These are phyloP conservation scores for Exophiala viscosa DNA, from an alignment of 2,329 filamentous ascomycete genomes.

Conservation along the genomic window DNA sequence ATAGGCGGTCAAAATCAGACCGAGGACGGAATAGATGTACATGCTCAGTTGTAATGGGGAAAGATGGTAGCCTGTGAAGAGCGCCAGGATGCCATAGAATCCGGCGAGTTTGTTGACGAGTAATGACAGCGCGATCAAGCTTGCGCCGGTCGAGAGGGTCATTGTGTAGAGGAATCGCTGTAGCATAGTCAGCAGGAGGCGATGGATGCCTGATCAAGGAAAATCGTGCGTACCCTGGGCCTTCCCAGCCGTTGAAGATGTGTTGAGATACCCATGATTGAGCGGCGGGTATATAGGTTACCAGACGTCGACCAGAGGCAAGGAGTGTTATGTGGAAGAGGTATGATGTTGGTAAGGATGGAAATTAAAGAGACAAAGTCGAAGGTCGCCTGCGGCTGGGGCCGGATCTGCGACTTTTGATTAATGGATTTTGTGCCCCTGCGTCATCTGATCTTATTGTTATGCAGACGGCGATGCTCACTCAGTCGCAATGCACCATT, in stretches of 20 bases:
- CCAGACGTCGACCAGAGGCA: no score
- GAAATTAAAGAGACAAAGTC: no score
- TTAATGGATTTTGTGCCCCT: no score
- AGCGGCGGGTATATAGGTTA: not conserved
- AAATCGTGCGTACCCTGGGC: constrained; percentile 41
- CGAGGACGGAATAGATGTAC: constrained; percentile 79
- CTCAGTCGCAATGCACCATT: no score
- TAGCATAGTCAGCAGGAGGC: not conserved
- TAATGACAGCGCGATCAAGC: constrained; percentile 76
- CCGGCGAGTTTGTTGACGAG: constrained; percentile 91
- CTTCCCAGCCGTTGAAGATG: constrained; percentile 49
- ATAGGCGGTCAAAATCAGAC: constrained; percentile 64
- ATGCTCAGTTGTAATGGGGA: constrained; percentile 81
- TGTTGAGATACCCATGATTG: constrained; percentile 30
- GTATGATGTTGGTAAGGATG: no score
- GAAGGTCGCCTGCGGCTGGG: no score
- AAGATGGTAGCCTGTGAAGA: constrained; percentile 80
- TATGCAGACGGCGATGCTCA: no score
- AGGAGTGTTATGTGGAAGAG: no score
- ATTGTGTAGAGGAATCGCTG: constrained; percentile 83
- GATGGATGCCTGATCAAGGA: not conserved
- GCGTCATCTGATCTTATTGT: no score
- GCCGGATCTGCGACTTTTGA: no score
- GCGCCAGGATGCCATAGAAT: constrained; percentile 82
- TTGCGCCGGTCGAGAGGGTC: constrained; percentile 79